These are phyloP conservation scores for Skeletonema costatum DNA, from an alignment of 108 stramenopile species.

Conservation along the genomic window DNA sequence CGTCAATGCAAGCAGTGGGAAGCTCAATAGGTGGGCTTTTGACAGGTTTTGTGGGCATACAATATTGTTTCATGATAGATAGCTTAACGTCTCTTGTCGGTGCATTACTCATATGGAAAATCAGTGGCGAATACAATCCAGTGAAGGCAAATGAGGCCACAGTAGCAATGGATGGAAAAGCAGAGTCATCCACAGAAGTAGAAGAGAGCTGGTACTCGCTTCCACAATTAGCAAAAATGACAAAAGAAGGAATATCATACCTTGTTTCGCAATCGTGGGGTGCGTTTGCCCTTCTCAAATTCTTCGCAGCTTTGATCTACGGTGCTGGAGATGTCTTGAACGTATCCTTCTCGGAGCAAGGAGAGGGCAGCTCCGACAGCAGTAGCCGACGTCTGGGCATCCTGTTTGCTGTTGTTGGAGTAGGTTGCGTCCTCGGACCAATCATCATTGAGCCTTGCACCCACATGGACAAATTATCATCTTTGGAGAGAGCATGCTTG, in stretches of 20 bases:
- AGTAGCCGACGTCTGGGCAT: slow-evolving; percentile 53
- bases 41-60: slow-evolving; percentile 52
- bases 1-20: slow-evolving; percentile 66
- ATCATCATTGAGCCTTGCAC: slow-evolving; percentile 52
- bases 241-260: slow-evolving; percentile 51
- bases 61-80: slow-evolving; percentile 58
- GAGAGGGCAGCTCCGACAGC: slow-evolving; percentile 7
- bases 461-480: slow-evolving; percentile 44
- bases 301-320: slow-evolving; percentile 44
- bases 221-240: slow-evolving; percentile 37
- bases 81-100: slow-evolving; percentile 54
- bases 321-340: slow-evolving; percentile 69
- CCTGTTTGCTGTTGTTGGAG: slow-evolving; percentile 62
- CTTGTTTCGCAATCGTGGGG: slow-evolving; percentile 54
- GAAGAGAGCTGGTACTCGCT: slow-evolving; percentile 5
- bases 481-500: slow-evolving; percentile 59
- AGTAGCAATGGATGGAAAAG: background rate
- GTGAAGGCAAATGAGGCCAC: background rate
- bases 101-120: slow-evolving; percentile 50
- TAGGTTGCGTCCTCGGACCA: slow-evolving; percentile 72
- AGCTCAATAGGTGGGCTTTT: slow-evolving; percentile 56
- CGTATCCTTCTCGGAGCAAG: slow-evolving; percentile 61
- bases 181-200: background rate
- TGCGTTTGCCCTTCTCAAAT: slow-evolving; percentile 60
- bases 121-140: slow-evolving; percentile 24